Evolutionary conservation across 1,284 basidiomycete species (phyloP), one percentile per base, ranked within the genome.

Genomic region (Cutaneotrichosporon arboriforme): DNA sequence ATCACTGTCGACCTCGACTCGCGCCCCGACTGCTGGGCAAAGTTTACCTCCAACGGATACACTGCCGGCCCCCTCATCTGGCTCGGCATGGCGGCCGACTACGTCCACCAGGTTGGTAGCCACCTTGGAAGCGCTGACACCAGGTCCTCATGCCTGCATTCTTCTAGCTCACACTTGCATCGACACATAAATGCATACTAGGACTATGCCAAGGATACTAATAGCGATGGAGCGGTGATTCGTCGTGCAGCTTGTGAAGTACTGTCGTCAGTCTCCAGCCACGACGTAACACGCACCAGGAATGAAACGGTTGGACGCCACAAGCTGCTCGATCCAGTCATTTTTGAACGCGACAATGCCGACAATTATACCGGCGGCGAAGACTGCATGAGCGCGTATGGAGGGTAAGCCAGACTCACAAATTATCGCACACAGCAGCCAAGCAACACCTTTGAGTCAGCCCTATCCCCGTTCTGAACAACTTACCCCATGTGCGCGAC

Each of bases 41-140:
- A 88, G 31, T 99, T 99, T 64, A 81, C 83, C 20, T 85, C 85
- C 9, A 97, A 93, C 72, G 87, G 90, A 0, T 89, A 86, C 81
- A 79, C 90, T 31, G 44, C 52, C 1, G 94, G 94, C 0, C 86
- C 88, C 59, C 86, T 89, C 81, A 78, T 97, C 9, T 96, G 88
- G 85, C 80, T 83, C 66, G 94, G 94, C 3, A 79, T 90, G 15
- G 69, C 84, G 7, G 81, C 78, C 8, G 94, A 98, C 75, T 97
- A 93, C 49, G 54, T 72, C n/a, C 57, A 64, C 37, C 62, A 58
- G 56, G 56, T 58, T 34, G 18, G 52, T 40, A 2, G 17, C 2
- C 12, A n/a, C 2, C 26, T 9, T 17, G 18, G 22, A 3, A 9
- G 20, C 4, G 41, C 46, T 49, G 40, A 45, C 42, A 8, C 2